Evolutionary conservation across 2,329 filamentous ascomycete species (phyloP), one percentile per base, ranked within the genome.

Genomic region (Lizonia empirigonia): DNA sequence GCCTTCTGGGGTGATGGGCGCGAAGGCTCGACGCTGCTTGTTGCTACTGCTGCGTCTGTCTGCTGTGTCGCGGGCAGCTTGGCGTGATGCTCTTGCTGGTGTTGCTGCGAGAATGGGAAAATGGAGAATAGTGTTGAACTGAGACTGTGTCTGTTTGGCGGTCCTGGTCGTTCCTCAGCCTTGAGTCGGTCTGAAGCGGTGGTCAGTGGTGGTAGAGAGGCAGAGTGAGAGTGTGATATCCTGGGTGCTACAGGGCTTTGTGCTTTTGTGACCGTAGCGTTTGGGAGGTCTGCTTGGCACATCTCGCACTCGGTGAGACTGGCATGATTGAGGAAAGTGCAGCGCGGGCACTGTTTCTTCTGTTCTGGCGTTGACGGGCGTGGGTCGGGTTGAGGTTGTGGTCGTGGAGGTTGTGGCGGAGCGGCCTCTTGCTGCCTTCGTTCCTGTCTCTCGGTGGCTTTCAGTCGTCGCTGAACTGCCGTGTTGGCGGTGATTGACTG

Each of bases 41-140:
- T 37, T 5, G 44, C 26, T 7, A 37, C 26, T 3, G 50, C 15
- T 1, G 40, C 38, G 10, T 59, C 50, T 1, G 38, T 39, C 2
- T 57, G 56, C 22, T 70, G 68, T 5, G 63, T 65, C 5, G 64
- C 44, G 2, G 67, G 67, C 1, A 66, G 48, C 16, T 68, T 64
- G 5, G 64, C 61, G 24, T 65, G 64, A 23, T 71, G 68, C 19
- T 70, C 66, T 19, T 65, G 57, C 19, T 69, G 67, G 9, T 66
- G 60, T 45, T 70, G 64, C 39, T 70, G 65, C 1, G 66, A 65
- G 50, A 72, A 71, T 0, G 69, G 69, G 46, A 71, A 70, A 29
- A 72, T 69, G 44, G 65, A 67, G 54, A 72, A 72, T 2, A 72
- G 53, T 1, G 65, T 66, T 3, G 68, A 65, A 53, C 68, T 69